Conservation (phyloP, 1,284 basidiomycete genomes). For the Hypsizygus ulmarius region DNA sequence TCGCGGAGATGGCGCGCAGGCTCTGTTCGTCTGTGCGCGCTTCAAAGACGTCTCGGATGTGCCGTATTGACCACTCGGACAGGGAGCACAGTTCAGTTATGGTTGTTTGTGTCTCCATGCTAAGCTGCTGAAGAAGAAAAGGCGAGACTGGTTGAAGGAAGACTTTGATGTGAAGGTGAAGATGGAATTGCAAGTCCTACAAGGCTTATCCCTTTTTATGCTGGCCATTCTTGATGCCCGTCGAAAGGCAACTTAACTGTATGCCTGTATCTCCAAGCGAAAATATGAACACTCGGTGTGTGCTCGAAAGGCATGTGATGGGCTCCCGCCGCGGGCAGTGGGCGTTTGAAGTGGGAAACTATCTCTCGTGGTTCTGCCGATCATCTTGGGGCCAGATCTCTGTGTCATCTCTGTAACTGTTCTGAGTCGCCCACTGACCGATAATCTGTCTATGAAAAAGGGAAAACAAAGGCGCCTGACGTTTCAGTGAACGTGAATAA, state of each 20-base stretch:
- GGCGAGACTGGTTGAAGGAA: neutral
- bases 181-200: neutral
- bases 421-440: no score
- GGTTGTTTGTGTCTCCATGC: slow-evolving; percentile 17
- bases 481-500: no score
- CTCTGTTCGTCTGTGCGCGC: slow-evolving; percentile 43
- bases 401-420: neutral
- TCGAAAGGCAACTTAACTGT: slow-evolving; percentile 18
- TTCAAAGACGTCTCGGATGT: slow-evolving; percentile 53
- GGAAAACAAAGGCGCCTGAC: no score
- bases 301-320: slow-evolving; percentile 12
- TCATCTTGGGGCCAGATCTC: slow-evolving; percentile 14
- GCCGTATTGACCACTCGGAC: slow-evolving; percentile 51
- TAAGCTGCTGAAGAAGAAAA: neutral
- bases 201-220: slow-evolving; percentile 12
- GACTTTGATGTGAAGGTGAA: neutral
- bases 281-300: slow-evolving; percentile 11
- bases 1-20: slow-evolving; percentile 42
- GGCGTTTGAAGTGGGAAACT: slow-evolving; percentile 10
- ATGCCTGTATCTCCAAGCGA: slow-evolving; percentile 17
- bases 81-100: slow-evolving; percentile 37
- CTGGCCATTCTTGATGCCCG: slow-evolving; percentile 11
- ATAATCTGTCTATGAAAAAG: no score
- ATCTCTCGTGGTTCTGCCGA: slow-evolving; percentile 9
- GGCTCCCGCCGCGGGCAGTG: slow-evolving; percentile 5